Evolutionary conservation across 768 basidiomycete species (phyloP).

Genomic region (Agrocybe pediades): DNA sequence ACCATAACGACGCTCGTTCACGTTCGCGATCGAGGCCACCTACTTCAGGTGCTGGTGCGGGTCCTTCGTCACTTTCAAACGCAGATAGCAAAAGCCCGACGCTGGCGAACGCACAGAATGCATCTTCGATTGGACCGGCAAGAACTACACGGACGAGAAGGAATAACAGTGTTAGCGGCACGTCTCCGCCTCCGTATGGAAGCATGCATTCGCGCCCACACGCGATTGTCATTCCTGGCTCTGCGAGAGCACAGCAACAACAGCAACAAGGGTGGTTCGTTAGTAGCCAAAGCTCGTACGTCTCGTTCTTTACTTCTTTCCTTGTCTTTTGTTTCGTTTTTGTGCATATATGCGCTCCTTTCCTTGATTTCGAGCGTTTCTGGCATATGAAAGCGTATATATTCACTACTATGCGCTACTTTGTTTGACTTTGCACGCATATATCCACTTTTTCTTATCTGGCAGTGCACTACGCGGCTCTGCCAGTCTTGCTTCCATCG

Average conservation of each 20-base stretch:
- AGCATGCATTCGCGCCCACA: constrained; percentile 42
- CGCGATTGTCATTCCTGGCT: constrained; percentile 68
- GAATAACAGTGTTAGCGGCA: constrained; percentile 61
- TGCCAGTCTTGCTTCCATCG: background rate
- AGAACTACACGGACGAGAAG: constrained; percentile 57
- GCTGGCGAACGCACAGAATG: background rate
- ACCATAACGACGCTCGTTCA: constrained; percentile 32
- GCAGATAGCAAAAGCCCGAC: constrained; percentile 2
- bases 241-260: constrained; percentile 17
- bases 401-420: too few relatives aligned
- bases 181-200: constrained; percentile 42
- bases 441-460: background rate
- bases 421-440: background rate
- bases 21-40: constrained; percentile 43
- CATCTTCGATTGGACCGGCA: constrained; percentile 46
- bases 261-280: constrained; percentile 29
- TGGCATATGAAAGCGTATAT: background rate
- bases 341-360: background rate
- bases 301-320: background rate
- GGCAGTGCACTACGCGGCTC: background rate
- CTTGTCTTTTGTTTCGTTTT: background rate
- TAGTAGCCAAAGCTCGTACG: constrained; percentile 30
- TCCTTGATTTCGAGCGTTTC: background rate
- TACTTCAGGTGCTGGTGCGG: constrained; percentile 14
- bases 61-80: constrained; percentile 6